Conservation (phyloP, 2,329 filamentous ascomycete genomes). For the Ophiosphaerella narmari region DNA sequence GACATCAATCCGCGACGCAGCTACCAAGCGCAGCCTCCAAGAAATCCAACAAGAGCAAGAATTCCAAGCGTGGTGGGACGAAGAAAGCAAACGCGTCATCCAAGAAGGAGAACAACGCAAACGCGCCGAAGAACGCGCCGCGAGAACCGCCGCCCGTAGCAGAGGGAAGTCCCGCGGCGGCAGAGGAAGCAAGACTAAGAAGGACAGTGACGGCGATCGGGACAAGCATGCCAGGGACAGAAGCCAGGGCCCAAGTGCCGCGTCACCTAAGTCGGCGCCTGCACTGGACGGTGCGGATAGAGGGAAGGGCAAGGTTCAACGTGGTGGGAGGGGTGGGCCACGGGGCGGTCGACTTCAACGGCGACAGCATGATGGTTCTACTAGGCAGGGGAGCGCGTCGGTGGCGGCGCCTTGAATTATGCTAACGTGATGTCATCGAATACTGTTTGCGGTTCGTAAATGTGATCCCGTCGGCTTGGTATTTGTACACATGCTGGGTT, state of each 20-base stretch:
- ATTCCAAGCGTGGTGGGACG: constrained; percentile 96
- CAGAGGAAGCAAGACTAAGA: constrained; percentile 33
- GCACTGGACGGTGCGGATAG: constrained; percentile 13
- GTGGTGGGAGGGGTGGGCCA: constrained; percentile 27
- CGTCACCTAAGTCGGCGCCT: constrained; percentile 6
- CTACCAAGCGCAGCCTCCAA: constrained; percentile 83
- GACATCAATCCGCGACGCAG: constrained; percentile 78
- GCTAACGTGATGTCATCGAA: too few species aligned
- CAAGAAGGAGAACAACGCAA: constrained; percentile 58
- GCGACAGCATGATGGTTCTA: constrained; percentile 11
- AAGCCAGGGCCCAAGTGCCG: constrained; percentile 3
- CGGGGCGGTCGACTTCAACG: constrained; percentile 28
- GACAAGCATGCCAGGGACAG: constrained; percentile 23
- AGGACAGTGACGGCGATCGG: constrained; percentile 17
- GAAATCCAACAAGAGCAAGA: constrained; percentile 97
- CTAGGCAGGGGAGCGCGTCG: not conserved
- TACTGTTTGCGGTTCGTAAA: too few species aligned
- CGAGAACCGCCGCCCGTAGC: constrained; percentile 25
- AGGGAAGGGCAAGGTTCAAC: constrained; percentile 17
- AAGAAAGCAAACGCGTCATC: constrained; percentile 74
- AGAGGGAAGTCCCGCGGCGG: constrained; percentile 34
- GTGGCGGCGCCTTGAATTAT: not conserved
- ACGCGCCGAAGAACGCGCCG: constrained; percentile 36
- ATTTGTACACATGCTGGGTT: too few species aligned
- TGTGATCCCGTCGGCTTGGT: too few species aligned